Base-by-base conservation (phyloP, 768 basidiomycete genomes). In the Trichaptum fuscoviolaceum region DNA sequence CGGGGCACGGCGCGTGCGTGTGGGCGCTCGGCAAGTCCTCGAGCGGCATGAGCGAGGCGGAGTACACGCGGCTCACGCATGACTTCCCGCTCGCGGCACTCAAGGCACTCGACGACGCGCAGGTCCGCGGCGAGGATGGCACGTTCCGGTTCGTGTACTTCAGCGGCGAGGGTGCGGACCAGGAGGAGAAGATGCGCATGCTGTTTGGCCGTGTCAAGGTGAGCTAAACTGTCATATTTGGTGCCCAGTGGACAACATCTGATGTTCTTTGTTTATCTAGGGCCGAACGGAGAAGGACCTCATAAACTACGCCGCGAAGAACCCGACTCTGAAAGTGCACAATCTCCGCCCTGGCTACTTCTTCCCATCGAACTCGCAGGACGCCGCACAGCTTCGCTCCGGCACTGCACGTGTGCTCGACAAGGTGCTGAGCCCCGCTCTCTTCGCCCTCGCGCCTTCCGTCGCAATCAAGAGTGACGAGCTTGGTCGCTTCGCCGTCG, bases 171-270 rank as follows among this genome's bases (percentile, higher is more conserved):
- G 69, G 69, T 12, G 78, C 79, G 17, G 77, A 78, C 64, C 79
- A 78, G 35, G 70, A 71, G 26, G 75, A 73, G 60, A 73, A 73
- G 65, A 72, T 73, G 24, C 24, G 66, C n/a, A 67, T 70, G 60
- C 71, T 77, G 69, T 80, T 77, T 70, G 74, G 73, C 0, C 68
- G 73, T 3, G 75, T 79, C 64, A 80, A 80, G 76, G 80, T 80
- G 25, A n/a, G 75, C 30, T 67, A 8, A 26, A 17, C 34, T 18
- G 27, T 58, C 23, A 23, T 18, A 66, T 0, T 20, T 15, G 57
- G 36, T 15, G 17, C 36, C 6, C 25, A 63, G 15, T 36, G 9
- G 12, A 7, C n/a, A 10, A 20, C 30, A 30, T 18, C 18, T 9
- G 27, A 15, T 12, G 9, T 20, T 23, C 20, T 10, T 8, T 26